Evolutionary conservation across 2,329 filamentous ascomycete species (phyloP).

Genomic region (Malbranchea cinnamomea): DNA sequence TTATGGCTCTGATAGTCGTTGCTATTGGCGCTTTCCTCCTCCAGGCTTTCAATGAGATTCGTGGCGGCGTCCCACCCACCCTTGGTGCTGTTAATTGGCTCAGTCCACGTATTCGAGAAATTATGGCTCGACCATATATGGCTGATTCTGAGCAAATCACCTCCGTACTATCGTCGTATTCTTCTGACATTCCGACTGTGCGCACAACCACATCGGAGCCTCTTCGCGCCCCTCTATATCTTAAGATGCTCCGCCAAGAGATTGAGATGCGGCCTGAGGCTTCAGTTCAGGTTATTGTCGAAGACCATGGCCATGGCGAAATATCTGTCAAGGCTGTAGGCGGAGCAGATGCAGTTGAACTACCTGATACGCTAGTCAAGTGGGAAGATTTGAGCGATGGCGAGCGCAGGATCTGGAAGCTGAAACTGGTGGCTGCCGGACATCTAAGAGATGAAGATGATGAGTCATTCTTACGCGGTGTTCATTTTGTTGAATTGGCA

Average conservation of each 20-base stretch:
- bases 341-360: not conserved
- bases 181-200: conserved; percentile 1
- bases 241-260: conserved; percentile 15
- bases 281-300: conserved; percentile 5
- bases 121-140: conserved; percentile 26
- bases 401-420: conserved; percentile 55
- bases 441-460: conserved; percentile 70
- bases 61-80: conserved; percentile 41
- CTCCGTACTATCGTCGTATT: conserved; percentile 7
- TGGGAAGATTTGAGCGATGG: conserved; percentile 57
- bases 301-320: conserved; percentile 6
- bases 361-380: conserved; percentile 20
- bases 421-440: conserved; percentile 51
- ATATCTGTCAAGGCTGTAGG: conserved; percentile 3
- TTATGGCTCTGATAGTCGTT: conserved; percentile 46
- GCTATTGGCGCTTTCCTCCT: conserved; percentile 48
- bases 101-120: conserved; percentile 34
- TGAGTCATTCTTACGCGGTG: conserved; percentile 58
- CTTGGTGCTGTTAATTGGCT: conserved; percentile 43
- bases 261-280: conserved; percentile 11
- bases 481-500: conserved; percentile 61
- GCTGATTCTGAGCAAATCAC: conserved; percentile 11
- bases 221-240: conserved; percentile 17
- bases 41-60: conserved; percentile 46
- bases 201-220: conserved; percentile 8